Percentiles rank a stretch among this genome's conserved stretches.
Evolutionary conservation across 169 alveolate genomes (phyloP).

Genomic region (Plasmodium fragile): DNA sequence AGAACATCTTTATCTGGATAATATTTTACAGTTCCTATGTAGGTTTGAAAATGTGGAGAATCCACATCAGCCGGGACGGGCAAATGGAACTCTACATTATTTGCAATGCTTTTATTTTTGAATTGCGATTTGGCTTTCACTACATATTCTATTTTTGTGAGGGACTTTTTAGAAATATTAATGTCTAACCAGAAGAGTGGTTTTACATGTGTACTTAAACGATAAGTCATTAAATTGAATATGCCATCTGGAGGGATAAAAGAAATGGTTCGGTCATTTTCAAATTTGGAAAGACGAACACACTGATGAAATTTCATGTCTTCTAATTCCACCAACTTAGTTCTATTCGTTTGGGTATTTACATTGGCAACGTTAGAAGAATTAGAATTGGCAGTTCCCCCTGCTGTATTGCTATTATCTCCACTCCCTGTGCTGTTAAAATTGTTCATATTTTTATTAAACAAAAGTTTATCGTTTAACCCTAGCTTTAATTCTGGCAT

Average conservation of each 20-base stretch:
- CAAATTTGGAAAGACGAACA: slow-evolving; percentile 90
- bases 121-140: slow-evolving; percentile 95
- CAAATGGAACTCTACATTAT: slow-evolving; percentile 96
- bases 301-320: slow-evolving; percentile 99
- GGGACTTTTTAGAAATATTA: slow-evolving; percentile 91
- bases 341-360: slow-evolving; percentile 9
- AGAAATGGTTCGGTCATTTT: slow-evolving; percentile 96
- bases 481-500: slow-evolving; percentile 99
- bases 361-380: slow-evolving; percentile 80
- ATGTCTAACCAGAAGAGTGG: slow-evolving; percentile 98
- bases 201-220: slow-evolving; percentile 96
- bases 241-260: slow-evolving; percentile 99
- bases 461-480: slow-evolving; percentile 95
- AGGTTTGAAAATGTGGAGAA: slow-evolving; percentile 95
- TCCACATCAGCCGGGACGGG: slow-evolving; percentile 99
- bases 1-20: slow-evolving; percentile 96
- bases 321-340: slow-evolving; percentile 97
- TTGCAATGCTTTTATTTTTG: slow-evolving; percentile 95
- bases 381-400: slow-evolving; percentile 72
- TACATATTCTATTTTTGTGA: slow-evolving; percentile 94
- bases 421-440: slow-evolving; percentile 18
- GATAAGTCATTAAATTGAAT: slow-evolving; percentile 98
- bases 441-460: slow-evolving; percentile 80
- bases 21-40: slow-evolving; percentile 97
- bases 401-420: background rate